Base-by-base conservation (phyloP, 1,284 basidiomycete species). In the Takashimella tepidaria region DNA sequence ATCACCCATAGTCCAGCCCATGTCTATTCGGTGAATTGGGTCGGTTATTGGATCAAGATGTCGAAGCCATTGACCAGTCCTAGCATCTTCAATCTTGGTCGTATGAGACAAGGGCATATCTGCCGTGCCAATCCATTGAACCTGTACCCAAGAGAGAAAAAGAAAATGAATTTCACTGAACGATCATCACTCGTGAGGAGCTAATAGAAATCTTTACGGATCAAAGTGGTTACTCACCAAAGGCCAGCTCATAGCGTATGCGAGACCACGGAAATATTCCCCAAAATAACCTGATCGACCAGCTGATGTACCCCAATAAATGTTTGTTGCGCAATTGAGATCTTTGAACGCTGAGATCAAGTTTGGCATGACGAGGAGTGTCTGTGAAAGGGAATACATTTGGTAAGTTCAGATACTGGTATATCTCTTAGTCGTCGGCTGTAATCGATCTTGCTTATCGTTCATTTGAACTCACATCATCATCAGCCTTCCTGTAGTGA, bases 201-300 rank as follows among this genome's bases (percentile, higher is more conserved):
- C n/a, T n/a, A n/a, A n/a, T n/a, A n/a, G n/a, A n/a, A n/a, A n/a
- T n/a, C n/a, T n/a, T n/a, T n/a, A n/a, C n/a, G n/a, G n/a, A n/a
- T n/a, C n/a, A n/a, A n/a, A 40, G 3, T 21, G 8, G 19, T 8
- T 1, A 68, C 70, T 47, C 49, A 74, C 76, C 54, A 77, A 49
- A 8, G 76, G 76, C 76, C 76, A 77, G 24, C 62, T 67, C 61
- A 77, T 67, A n/a, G 69, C 75, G 54, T 77, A 77, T 3, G 72
- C 76, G n/a, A 77, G 59, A 12, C 76, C 76, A 22, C 76, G 63
- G 58, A 77, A 74, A 54, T 77, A 77, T 13, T 69, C 64, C 5
- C 62, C 64, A 57, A 75, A 76, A 59, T 74, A 66, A 43, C 66
- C 59, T 4, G 68, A 69, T 19, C 65, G 53, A 2, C 76, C 75